Evolutionary conservation across 2,329 filamentous ascomycete species (phyloP), one percentile per base, ranked within the genome.

Genomic region (Xylariaceae sp.): DNA sequence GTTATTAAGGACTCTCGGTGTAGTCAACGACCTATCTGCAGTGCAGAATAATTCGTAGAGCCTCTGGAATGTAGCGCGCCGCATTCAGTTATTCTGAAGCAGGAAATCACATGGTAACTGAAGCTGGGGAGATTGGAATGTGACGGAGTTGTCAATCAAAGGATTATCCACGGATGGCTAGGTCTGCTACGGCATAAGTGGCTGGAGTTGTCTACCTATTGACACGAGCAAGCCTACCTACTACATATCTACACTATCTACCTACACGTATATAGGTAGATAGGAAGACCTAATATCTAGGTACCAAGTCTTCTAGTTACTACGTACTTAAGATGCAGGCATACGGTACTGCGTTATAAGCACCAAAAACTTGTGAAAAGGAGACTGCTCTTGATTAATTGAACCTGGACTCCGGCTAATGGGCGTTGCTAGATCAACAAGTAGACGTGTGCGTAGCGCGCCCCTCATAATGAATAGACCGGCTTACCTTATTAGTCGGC

Each of bases 341-440:
- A n/a, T n/a, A n/a, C n/a, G n/a, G n/a, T 9, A 21, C n/a, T 9
- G 22, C 6, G 5, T 21, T 41, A 9, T 34, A 34, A 41, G 26
- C 26, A 26, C 26, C 8, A 26, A 5, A 26, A 26, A 26, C 4
- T 26, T 26, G n/a, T n/a, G 26, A 26, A 26, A 26, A 8, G 26
- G 26, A 8, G 26, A 26, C 8, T 26, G 8, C 4, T 26, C 26
- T 26, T 5, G 26, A 8, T 26, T 26, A 5, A 8, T 26, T 41
- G 46, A 39, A 41, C n/a, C n/a, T n/a, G n/a, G n/a, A 51, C 18
- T 41, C 19, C 34, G 44, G 49, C 8, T 51, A 51, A 48, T 44
- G 48, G 57, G 57, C 18, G 57, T 57, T 22, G 26, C 16, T 54
- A 10, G 34, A 54, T 46, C 3, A 44, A 47, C 16, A 5, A 2